Conservation (phyloP, 352 stramenopile species). For the Phytopythium litorale region DNA sequence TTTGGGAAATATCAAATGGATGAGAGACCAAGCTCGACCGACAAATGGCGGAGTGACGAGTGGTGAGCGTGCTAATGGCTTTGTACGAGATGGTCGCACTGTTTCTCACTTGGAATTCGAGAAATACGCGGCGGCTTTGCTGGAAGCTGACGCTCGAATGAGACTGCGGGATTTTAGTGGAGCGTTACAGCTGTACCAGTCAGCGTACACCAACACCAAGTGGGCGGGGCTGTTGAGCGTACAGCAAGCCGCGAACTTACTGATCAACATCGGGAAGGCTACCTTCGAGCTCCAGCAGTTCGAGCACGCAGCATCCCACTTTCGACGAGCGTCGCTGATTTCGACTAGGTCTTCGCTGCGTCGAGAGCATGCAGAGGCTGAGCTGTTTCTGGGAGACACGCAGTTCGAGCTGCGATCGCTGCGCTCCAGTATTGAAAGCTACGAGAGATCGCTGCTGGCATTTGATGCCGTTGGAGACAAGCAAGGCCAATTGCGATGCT, state of each 20-base stretch:
- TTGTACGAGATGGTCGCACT: conserved; percentile 5
- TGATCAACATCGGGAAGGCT: conserved; percentile 35
- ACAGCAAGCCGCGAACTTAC: conserved; percentile 21
- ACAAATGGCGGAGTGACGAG: background rate
- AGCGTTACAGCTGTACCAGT: conserved; percentile 37
- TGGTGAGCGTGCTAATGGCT: background rate
- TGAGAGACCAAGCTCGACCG: conserved; percentile 27
- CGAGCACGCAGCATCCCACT: conserved; percentile 46
- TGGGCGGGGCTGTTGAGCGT: conserved; percentile 40
- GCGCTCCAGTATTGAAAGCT: conserved; percentile 45
- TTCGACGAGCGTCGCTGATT: conserved; percentile 40
- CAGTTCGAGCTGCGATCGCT: conserved; percentile 41
- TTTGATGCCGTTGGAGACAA: conserved; percentile 47
- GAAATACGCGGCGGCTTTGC: conserved; percentile 38
- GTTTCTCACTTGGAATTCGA: conserved; percentile 14
- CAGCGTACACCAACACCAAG: conserved; percentile 28
- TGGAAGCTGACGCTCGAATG: conserved; percentile 62
- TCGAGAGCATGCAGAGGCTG: conserved; percentile 31
- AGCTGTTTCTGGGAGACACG: conserved; percentile 27
- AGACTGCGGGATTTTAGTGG: conserved; percentile 43
- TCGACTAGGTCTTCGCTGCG: conserved; percentile 19
- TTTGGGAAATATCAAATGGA: conserved; percentile 39
- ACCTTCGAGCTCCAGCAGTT: conserved; percentile 34
- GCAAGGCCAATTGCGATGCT: conserved; percentile 46
- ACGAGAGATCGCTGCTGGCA: conserved; percentile 43